Evolutionary conservation across 192 early-diverging fungal species (phyloP).

Genomic region (Coemansia sp.): DNA sequence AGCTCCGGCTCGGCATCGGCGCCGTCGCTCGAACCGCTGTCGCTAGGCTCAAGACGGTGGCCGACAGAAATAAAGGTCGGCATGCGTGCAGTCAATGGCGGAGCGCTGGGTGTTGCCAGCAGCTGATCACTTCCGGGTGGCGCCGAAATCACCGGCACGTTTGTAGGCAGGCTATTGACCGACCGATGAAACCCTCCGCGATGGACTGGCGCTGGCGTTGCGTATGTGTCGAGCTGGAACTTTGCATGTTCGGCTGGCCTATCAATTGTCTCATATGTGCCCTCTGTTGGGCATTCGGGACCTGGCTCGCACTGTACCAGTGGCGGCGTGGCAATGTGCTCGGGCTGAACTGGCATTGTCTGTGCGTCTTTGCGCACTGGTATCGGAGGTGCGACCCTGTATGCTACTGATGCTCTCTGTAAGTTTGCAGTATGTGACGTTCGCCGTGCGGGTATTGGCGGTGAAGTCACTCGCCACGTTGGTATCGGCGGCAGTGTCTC

Average conservation of each 20-base stretch:
- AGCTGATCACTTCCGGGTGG: constrained; percentile 14
- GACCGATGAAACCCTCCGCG: constrained; percentile 24
- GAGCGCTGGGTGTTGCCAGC: constrained; percentile 28
- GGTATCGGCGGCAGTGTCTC: constrained; percentile 1
- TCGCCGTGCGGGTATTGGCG: background rate
- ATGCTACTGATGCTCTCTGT: background rate
- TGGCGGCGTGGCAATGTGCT: constrained; percentile 11
- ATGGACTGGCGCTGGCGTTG: constrained; percentile 15
- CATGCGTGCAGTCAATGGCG: constrained; percentile 24
- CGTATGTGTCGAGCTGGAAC: constrained; percentile 14
- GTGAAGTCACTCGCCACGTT: background rate
- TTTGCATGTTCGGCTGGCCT: background rate
- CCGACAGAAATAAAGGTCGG: constrained; percentile 27
- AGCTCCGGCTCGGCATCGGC: background rate
- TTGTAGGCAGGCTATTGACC: constrained; percentile 27
- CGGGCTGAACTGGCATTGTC: background rate
- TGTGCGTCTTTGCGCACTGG: background rate
- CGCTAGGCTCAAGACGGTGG: constrained; percentile 6
- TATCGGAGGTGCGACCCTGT: background rate
- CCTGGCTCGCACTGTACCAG: constrained; percentile 3
- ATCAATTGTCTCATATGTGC: constrained; percentile 10
- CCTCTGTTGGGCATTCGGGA: constrained; percentile 10
- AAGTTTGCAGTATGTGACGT: background rate
- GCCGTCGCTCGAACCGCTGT: constrained; percentile 3
- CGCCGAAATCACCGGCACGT: constrained; percentile 24